Evolutionary conservation across 2,329 filamentous ascomycete species (phyloP).

Genomic region (Nemania serpens): DNA sequence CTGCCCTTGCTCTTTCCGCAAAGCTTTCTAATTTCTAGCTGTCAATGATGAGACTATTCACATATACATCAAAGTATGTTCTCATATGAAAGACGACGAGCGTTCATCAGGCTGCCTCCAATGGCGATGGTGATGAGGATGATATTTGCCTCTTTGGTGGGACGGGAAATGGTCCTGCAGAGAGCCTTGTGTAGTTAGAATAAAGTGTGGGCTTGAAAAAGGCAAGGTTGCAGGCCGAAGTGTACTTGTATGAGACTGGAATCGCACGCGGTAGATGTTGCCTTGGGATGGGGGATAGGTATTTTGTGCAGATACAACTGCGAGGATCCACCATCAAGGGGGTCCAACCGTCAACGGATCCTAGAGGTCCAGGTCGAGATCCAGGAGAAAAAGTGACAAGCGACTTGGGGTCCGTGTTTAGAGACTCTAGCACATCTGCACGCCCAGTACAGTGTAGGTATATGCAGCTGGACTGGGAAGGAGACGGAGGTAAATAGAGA

Average conservation of each 20-base stretch:
- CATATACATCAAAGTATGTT: constrained; percentile 9
- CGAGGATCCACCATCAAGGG: constrained; percentile 40
- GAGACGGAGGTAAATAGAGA: constrained; percentile 41
- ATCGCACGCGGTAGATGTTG: constrained; percentile 43
- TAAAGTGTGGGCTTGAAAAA: constrained; percentile 41
- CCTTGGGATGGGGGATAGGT: constrained; percentile 39
- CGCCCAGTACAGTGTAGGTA: constrained; percentile 38
- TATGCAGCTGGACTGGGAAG: constrained; percentile 43
- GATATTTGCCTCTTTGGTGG: constrained; percentile 30
- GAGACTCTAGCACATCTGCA: constrained; percentile 40
- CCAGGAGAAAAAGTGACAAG: constrained; percentile 32
- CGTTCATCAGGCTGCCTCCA: constrained; percentile 15
- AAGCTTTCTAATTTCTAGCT: constrained; percentile 12
- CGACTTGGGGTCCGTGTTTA: constrained; percentile 40
- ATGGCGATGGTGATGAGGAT: constrained; percentile 21
- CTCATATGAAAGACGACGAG: constrained; percentile 7
- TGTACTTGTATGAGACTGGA: constrained; percentile 44
- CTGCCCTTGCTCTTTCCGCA: constrained; percentile 10
- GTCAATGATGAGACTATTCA: constrained; percentile 18
- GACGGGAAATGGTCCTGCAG: constrained; percentile 34
- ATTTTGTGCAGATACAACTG: constrained; percentile 39
- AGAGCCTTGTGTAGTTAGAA: constrained; percentile 37
- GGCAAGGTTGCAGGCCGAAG: constrained; percentile 43
- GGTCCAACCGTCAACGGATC: constrained; percentile 38
- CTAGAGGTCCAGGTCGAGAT: constrained; percentile 37